A percentile compares a stretch with the other conserved stretches of the same genome.
These are phyloP conservation scores for Trichoderma reesei DNA, from an alignment of 495 filamentous ascomycete genomes.

Conservation along the genomic window DNA sequence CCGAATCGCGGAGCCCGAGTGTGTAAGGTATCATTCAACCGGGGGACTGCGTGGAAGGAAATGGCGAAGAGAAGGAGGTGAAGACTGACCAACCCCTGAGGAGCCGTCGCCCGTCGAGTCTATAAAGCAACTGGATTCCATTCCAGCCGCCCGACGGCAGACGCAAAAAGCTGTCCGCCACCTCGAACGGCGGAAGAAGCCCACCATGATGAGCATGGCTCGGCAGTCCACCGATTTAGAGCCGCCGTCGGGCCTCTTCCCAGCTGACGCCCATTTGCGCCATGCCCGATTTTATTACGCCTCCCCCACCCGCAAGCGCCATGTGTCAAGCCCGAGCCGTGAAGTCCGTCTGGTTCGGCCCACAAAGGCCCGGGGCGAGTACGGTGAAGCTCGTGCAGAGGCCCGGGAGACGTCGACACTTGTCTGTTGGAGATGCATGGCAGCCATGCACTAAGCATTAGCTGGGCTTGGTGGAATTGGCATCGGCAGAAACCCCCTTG, in stretches of 20 bases:
- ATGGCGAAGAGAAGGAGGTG: not conserved
- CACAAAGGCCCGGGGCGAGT: too few relatives aligned
- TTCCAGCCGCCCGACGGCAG: not conserved
- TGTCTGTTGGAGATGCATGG: not conserved
- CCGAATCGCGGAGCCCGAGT: too few relatives aligned
- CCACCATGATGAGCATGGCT: not conserved
- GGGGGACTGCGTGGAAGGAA: too few relatives aligned
- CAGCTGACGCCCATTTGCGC: not conserved
- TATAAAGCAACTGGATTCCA: not conserved
- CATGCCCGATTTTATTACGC: not conserved
- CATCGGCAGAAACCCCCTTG: slow-evolving; percentile 4
- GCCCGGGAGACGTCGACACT: too few relatives aligned
- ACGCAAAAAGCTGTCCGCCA: not conserved
- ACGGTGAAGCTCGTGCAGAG: not conserved
- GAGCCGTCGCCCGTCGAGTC: not conserved
- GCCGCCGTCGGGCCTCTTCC: not conserved
- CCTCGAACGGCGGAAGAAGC: not conserved
- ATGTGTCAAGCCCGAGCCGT: not conserved
- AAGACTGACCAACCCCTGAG: not conserved
- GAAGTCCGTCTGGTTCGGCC: too few relatives aligned
- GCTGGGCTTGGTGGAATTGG: not conserved
- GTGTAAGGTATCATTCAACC: too few relatives aligned
- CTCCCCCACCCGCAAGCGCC: not conserved
- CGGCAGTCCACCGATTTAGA: not conserved
- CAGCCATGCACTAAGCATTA: not conserved